Base-by-base conservation (phyloP, 805 yeast genomes). In the Ascoidea rubescens region DNA sequence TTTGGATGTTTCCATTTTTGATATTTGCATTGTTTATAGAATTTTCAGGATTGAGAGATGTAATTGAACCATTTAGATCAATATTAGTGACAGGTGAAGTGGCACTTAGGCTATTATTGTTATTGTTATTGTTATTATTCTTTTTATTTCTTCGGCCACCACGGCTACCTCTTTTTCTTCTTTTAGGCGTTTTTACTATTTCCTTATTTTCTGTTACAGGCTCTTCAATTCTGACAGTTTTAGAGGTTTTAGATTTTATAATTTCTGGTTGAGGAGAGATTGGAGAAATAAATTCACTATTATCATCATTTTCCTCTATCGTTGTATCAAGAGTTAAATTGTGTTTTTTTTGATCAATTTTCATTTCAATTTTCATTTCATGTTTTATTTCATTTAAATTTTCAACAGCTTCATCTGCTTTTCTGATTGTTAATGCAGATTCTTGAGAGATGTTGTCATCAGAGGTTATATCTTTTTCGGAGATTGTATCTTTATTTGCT, bases 131-230 rank as follows among this genome's bases (percentile, higher is more conserved):
- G 17, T 16, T 50, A 45, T 53, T n/a, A 50, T 56, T 46, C 57
- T 56, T 59, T 56, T 72, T 78, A 48, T 75, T 66, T 60, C 84
- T 77, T 58, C 80, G 80, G 0, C 96, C 95, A 12, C 96, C 96
- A 54, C 96, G 71, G 7, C 84, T 73, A 4, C 96, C 96, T 61
- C 96, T 75, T 62, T 87, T 89, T 31, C 96, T 72, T 60, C 77
- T 82, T 65, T 79, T 82, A 51, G 72, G 67, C 1, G 67, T 62
- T 12, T 54, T 48, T 0, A 62, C 58, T 46, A 56, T 44, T 53
- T 58, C 54, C 28, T 21, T 21, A 12, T 55, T 54, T 5, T 45
- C 50, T 31, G 55, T 56, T 31, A 59, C 62, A 31, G 63, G 51
- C 32, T 59, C 60, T 44, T 48, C 46, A 42, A 37, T 31, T 10